Evolutionary conservation across 805 yeast species (phyloP), one percentile per base, ranked within the genome.

Genomic region (Monosporozyma aquatica): DNA sequence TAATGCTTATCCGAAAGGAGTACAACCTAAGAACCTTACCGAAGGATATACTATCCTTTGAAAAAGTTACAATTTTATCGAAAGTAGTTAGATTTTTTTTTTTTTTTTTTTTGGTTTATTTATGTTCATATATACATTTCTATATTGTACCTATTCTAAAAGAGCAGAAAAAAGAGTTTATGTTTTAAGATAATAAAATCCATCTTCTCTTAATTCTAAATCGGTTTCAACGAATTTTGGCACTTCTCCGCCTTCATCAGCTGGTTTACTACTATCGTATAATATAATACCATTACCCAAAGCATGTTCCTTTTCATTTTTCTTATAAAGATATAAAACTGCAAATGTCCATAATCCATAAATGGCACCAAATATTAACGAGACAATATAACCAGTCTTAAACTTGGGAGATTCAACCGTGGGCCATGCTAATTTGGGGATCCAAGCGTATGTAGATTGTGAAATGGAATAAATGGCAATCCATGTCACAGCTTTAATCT

Each of bases 401-500:
- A 65, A 78, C 30, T 74, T 61, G 23, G 84, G 84, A 6, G 78
- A 69, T 42, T 76, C 80, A 4, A 66, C 71, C 1, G 83, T 78
- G 46, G 71, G 74, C 71, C 71, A 70, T n/a, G 69, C 68, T 24
- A 70, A 51, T 11, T 71, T 67, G 2, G 80, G 69, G 47, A 71
- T 73, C 78, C 80, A 78, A 1, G 80, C 79, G 24, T 77, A 68
- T 1, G 79, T 69, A 5, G 76, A 69, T 53, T 76, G 80, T 68
- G 81, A 78, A 35, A 71, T 67, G 5, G 76, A 58, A 54, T 78
- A 76, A 60, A 74, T 70, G 6, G 72, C 64, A 46, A 76, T 74
- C 71, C 79, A 72, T 4, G 72, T 71, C 35, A 77, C 70, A 6
- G 80, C 74, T 51, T 78, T 66, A 37, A 70, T 67, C 45, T 76